Percentiles rank a stretch among this genome's conserved stretches.
Evolutionary conservation across 495 filamentous ascomycete species (phyloP).

Genomic region (Talaromyces proteolyticus): DNA sequence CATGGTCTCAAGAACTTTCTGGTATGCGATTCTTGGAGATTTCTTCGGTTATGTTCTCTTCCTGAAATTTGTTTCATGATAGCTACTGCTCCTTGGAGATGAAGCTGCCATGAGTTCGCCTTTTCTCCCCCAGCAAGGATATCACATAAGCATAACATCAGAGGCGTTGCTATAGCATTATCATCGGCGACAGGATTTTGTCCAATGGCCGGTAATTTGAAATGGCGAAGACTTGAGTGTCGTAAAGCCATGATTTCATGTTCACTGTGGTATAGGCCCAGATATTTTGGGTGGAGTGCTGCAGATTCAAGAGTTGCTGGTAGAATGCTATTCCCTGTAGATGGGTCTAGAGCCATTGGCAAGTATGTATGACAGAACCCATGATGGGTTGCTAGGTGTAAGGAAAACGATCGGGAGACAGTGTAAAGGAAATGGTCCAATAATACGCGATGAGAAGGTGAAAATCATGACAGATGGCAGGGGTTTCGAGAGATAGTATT

Average conservation of each 20-base stretch:
- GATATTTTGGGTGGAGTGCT: not conserved
- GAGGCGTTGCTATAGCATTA: not conserved
- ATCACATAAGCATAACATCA: constrained; percentile 3
- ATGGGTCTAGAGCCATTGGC: constrained; percentile 1
- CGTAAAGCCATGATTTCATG: not conserved
- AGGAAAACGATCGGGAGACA: constrained; percentile 2
- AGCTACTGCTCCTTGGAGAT: not conserved
- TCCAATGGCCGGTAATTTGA: constrained; percentile 2
- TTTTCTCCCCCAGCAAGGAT: not conserved
- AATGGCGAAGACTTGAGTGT: constrained; percentile 1
- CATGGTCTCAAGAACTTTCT: not conserved
- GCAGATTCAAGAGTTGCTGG: not conserved
- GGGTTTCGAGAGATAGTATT: not conserved
- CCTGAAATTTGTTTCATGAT: not conserved
- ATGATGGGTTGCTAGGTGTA: constrained; percentile 1
- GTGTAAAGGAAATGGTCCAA: not conserved
- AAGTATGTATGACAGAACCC: constrained; percentile 1
- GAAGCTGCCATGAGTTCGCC: not conserved
- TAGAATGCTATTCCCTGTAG: constrained; percentile 1
- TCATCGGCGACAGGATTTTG: not conserved
- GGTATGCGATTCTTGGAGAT: not conserved
- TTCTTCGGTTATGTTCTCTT: not conserved
- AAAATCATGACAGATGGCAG: not conserved
- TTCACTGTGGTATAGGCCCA: constrained; percentile 1
- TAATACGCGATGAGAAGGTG: not conserved